A percentile compares a stretch with the other conserved stretches of the same genome.
phyloP scores from a whole-genome alignment of 495 filamentous ascomycete species.

The Tuber brumale region DNA sequence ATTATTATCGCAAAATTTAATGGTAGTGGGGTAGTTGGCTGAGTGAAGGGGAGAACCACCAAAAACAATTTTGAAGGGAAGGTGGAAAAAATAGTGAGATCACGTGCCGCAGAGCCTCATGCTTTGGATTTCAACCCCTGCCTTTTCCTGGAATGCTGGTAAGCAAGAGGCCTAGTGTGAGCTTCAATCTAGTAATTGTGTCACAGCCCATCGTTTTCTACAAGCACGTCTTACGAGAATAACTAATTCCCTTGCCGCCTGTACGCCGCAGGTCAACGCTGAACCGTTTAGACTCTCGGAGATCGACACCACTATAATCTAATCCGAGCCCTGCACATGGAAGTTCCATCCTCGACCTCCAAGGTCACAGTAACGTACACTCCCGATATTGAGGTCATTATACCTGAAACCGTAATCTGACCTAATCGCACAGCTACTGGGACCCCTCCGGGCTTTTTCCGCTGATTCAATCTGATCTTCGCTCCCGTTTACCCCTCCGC shows the following conservation, averaged over 20 bases:
- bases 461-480: constrained; percentile 66
- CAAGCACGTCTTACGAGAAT: neutral
- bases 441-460: constrained; percentile 84
- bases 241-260: neutral
- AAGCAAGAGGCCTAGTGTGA: neutral
- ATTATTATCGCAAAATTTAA: neutral
- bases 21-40: neutral
- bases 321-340: constrained; percentile 44
- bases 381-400: constrained; percentile 13
- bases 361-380: constrained; percentile 59
- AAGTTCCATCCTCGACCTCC: constrained; percentile 58
- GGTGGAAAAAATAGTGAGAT: neutral
- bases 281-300: neutral
- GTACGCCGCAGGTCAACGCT: neutral
- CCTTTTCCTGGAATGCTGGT: neutral
- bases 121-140: neutral
- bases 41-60: neutral
- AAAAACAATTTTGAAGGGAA: neutral
- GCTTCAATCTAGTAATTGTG: neutral
- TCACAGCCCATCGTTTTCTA: neutral
- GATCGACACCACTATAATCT: neutral
- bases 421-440: constrained; percentile 53
- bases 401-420: constrained; percentile 28
- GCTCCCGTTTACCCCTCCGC: constrained; percentile 73
- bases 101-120: neutral